These are phyloP conservation scores for Tilletia indica DNA, from an alignment of 1,284 basidiomycete species.

Conservation along the genomic window DNA sequence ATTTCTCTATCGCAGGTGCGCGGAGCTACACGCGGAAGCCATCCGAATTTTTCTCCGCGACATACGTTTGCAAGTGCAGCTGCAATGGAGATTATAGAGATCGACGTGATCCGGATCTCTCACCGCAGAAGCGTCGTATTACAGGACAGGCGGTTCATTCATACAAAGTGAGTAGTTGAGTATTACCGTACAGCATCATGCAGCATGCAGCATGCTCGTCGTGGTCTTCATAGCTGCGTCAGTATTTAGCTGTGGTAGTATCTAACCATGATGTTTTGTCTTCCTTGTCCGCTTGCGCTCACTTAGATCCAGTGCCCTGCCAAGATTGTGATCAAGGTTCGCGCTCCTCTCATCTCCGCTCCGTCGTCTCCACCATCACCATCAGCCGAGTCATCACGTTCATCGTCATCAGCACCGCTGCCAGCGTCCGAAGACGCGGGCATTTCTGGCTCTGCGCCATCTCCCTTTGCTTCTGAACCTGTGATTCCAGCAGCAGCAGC, in stretches of 20 bases:
- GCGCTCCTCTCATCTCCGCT: not conserved
- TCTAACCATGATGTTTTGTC: not conserved
- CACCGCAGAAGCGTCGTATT: no score
- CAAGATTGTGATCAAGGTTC: not conserved
- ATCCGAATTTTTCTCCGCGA: no score
- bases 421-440: not conserved
- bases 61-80: no score
- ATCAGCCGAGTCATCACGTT: not conserved
- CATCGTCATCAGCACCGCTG: not conserved
- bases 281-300: not conserved
- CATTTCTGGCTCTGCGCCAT: not conserved
- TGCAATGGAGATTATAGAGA: no score
- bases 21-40: no score
- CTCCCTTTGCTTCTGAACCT: not conserved
- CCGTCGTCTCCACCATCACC: no score
- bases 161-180: no score
- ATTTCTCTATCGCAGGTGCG: no score
- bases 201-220: not conserved
- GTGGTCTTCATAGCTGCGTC: not conserved
- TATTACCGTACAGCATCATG: not conserved
- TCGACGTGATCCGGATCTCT: no score
- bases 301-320: not conserved
- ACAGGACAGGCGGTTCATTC: no score
- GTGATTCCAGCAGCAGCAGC: not conserved
- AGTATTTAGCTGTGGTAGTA: not conserved